Evolutionary conservation across 2,329 filamentous ascomycete genomes (phyloP).

Genomic region (Aspergillus ibericus): DNA sequence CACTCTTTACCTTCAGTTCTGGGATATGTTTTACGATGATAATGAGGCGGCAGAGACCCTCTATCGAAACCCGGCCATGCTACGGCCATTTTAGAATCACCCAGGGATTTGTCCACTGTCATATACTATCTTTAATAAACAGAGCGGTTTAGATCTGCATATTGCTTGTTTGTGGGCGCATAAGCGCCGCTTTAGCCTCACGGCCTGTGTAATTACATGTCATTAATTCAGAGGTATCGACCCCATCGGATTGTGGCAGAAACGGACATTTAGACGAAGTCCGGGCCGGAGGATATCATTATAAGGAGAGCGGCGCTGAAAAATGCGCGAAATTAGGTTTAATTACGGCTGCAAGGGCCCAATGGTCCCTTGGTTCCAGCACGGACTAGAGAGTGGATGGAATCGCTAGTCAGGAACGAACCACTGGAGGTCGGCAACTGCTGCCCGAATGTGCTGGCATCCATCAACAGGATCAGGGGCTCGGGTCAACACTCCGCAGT

Average conservation of each 20-base stretch:
- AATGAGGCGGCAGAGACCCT: neutral
- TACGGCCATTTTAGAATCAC: too few species aligned
- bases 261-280: neutral
- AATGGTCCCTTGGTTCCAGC: neutral
- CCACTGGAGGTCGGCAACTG: neutral
- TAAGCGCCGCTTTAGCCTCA: too few species aligned
- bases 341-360: slow-evolving; percentile 1
- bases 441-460: neutral
- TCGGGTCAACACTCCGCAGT: too few species aligned
- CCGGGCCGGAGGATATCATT: neutral
- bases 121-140: too few species aligned
- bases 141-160: too few species aligned
- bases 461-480: too few species aligned
- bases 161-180: too few species aligned
- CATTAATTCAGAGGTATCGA: neutral
- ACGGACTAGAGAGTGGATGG: neutral
- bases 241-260: neutral
- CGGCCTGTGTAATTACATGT: neutral
- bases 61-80: too few species aligned
- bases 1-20: neutral
- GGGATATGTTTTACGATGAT: neutral
- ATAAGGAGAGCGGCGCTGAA: neutral
- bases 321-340: neutral
- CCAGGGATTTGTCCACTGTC: too few species aligned
- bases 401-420: slow-evolving; percentile 1